phyloP scores from a whole-genome alignment of 768 basidiomycete species.

The Podaxis pistillaris region DNA sequence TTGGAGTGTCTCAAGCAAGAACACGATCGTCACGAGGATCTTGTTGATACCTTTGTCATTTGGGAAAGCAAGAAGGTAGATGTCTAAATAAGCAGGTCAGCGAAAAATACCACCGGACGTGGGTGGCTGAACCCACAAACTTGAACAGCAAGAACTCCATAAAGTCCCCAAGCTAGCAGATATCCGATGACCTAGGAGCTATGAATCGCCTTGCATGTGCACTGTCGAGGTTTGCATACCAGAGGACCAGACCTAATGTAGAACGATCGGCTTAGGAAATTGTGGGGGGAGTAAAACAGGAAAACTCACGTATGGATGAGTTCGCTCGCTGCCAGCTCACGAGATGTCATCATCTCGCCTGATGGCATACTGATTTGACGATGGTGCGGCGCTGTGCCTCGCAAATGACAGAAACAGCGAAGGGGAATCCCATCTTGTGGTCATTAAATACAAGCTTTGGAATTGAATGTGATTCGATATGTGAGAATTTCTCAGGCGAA shows the following conservation, averaged over 20 bases:
- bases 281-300: neutral
- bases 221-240: neutral
- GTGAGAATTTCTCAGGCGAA: no score
- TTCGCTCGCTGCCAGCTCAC: neutral
- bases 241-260: neutral
- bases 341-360: neutral
- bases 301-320: neutral
- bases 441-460: no score
- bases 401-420: neutral
- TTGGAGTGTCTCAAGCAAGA: conserved; percentile 27
- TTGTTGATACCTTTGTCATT: conserved; percentile 24
- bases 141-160: conserved; percentile 29
- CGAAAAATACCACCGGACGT: neutral
- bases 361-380: neutral
- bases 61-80: conserved; percentile 32
- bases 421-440: no score
- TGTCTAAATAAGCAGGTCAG: conserved; percentile 19
- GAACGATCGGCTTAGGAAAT: neutral
- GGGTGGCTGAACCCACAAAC: conserved; percentile 23
- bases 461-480: no score
- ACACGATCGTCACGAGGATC: conserved; percentile 27
- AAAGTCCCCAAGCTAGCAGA: conserved; percentile 28
- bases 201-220: neutral
- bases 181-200: conserved; percentile 28
- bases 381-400: neutral